Evolutionary conservation across 2,329 filamentous ascomycete species (phyloP), one percentile per base, ranked within the genome.

Genomic region (Zymoseptoria tritici): DNA sequence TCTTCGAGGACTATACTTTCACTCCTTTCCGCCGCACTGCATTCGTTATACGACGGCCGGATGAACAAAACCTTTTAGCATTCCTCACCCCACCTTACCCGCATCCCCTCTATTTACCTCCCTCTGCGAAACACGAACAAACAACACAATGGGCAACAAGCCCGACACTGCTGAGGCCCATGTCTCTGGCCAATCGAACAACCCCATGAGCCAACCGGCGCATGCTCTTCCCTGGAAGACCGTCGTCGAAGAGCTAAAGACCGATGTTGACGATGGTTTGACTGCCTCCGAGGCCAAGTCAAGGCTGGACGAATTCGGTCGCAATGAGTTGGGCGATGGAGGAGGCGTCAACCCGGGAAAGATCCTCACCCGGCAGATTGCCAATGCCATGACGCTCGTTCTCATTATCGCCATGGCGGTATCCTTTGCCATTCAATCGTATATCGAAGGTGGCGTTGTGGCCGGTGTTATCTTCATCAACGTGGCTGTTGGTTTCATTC

Each of bases 291-390:
- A 87, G 68, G 86, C 88, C n/a, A 72, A 79, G 56, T 74, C 83
- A 58, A 77, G 87, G 22, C 80, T 84, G 59, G 73, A 80, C 20
- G 78, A 81, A 59, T 85, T 86, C 70, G 86, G 86, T 54, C 78
- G 74, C 20, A 91, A 91, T 75, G 86, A 90, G 70, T 79, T 91
- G 22, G 84, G 90, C 52, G 83, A 89, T 21, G 85, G 81, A n/a
- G 85, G 82, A 24, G 83, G 83, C 24, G 85, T 91, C 50, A 82
- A 69, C 81, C 85, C 87, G 79, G 85, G 80, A 68, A 91, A 86
- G 67, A 89, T 91, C 49, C 76, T 91, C 52, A 76, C 87, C 59
- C 85, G 86, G 67, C 88, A 91, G 71, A 74, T 90, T 20, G 83
- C 85, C 71, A 91, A 91, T 78, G 87, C 88, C 60, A 60, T 60